A percentile compares a stretch with the other conserved stretches of the same genome.
Evolutionary conservation across 2,329 filamentous ascomycete genomes (phyloP).

Genomic region (Ceratocystis ficicola): DNA sequence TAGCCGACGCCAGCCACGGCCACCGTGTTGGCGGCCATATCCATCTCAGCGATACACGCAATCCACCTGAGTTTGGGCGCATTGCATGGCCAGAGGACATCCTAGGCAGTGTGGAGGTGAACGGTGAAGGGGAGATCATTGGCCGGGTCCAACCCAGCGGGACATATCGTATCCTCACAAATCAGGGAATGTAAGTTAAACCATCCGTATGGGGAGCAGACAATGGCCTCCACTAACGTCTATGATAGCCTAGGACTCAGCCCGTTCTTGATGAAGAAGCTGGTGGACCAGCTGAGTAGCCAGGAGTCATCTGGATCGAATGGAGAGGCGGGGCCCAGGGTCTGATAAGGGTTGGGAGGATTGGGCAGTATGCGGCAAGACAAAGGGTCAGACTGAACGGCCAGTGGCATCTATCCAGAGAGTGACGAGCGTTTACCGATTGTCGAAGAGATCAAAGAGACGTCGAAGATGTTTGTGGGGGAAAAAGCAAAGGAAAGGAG

Average conservation of each 20-base stretch:
- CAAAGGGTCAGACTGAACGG: no score
- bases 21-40: slow-evolving; percentile 49
- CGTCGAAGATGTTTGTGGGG: no score
- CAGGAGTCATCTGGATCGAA: slow-evolving; percentile 24
- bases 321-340: background rate
- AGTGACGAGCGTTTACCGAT: no score
- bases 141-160: slow-evolving; percentile 48
- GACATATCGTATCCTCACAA: slow-evolving; percentile 52
- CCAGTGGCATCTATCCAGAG: no score
- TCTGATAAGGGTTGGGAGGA: background rate
- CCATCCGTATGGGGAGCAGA: background rate
- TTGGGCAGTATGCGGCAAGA: no score
- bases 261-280: slow-evolving; percentile 40
- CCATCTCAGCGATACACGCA: slow-evolving; percentile 51
- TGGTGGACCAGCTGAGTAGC: slow-evolving; percentile 36
- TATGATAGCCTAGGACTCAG: slow-evolving; percentile 40
- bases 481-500: no score
- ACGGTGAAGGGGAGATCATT: slow-evolving; percentile 44
- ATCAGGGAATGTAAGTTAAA: slow-evolving; percentile 52
- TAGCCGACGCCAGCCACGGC: slow-evolving; percentile 48
- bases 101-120: slow-evolving; percentile 53
- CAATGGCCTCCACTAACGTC: slow-evolving; percentile 9
- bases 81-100: slow-evolving; percentile 62
- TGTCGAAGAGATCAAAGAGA: no score
- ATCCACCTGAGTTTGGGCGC: slow-evolving; percentile 53